phyloP scores from a whole-genome alignment of 345 rosid genomes.

The Gossypium rotundifolium region DNA sequence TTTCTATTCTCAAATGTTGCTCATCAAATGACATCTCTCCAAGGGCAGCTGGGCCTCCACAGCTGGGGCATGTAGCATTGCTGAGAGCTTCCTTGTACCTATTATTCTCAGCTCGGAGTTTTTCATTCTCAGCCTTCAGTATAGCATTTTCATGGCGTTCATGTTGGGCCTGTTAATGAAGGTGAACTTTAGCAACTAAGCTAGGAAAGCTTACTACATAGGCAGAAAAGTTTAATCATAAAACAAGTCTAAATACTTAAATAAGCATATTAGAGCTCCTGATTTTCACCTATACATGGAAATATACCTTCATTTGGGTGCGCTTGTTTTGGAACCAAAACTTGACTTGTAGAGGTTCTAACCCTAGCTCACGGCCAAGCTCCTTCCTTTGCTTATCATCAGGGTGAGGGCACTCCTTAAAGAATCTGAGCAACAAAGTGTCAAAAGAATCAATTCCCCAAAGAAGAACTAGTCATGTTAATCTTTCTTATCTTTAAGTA shows the following conservation, averaged over 20 bases:
- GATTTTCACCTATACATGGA: not conserved
- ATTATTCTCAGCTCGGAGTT: constrained; percentile 71
- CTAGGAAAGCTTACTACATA: not conserved
- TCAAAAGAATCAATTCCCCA: not conserved
- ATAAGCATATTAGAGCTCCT: not conserved
- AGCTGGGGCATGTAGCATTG: constrained; percentile 76
- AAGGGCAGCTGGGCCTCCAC: constrained; percentile 80
- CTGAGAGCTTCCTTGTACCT: constrained; percentile 78
- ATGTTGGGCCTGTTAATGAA: constrained; percentile 64
- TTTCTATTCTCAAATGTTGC: constrained; percentile 88
- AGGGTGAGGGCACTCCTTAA: constrained; percentile 92
- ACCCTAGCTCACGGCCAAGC: constrained; percentile 62
- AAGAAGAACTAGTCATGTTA: not conserved
- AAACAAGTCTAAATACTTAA: not conserved
- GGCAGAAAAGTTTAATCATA: not conserved
- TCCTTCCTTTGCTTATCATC: constrained; percentile 96
- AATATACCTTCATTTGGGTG: constrained; percentile 84
- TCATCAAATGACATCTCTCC: constrained; percentile 98
- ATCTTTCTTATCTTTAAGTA: not conserved
- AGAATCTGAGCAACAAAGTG: constrained; percentile 43
- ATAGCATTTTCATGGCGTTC: constrained; percentile 79
- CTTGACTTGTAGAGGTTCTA: constrained; percentile 89
- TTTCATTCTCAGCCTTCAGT: constrained; percentile 79
- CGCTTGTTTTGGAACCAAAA: constrained; percentile 99
- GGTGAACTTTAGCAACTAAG: not conserved